These are phyloP conservation scores for Neurospora sp. DNA, from an alignment of 2,329 filamentous ascomycete genomes.

Conservation along the genomic window DNA sequence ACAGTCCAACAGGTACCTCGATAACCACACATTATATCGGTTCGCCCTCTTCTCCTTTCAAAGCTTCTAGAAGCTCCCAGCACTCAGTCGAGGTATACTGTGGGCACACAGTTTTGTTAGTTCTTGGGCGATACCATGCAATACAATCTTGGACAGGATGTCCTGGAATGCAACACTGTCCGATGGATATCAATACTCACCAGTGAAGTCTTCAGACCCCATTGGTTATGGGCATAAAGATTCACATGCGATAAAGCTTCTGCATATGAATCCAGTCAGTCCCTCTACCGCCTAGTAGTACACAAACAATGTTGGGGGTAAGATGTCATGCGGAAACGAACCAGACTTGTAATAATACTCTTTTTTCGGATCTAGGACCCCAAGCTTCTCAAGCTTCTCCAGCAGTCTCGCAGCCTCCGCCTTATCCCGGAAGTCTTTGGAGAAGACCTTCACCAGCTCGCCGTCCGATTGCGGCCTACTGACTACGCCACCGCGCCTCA, in stretches of 20 bases:
- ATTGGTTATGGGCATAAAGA: not conserved
- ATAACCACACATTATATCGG: not conserved
- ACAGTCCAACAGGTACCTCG: not conserved
- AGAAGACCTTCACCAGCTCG: constrained; percentile 65
- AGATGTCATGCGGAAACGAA: constrained; percentile 24
- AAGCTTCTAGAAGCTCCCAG: not conserved
- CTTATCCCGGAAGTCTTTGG: constrained; percentile 59
- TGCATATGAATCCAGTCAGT: not conserved
- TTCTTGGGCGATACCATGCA: not conserved
- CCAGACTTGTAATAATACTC: constrained; percentile 72
- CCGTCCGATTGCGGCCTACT: constrained; percentile 27
- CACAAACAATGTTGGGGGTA: not conserved
- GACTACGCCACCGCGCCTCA: constrained; percentile 40
- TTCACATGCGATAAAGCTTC: not conserved
- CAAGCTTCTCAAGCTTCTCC: constrained; percentile 48
- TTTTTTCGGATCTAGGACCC: constrained; percentile 40
- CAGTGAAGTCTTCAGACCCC: not conserved
- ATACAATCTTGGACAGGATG: not conserved
- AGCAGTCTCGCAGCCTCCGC: constrained; percentile 62
- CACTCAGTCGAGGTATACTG: not conserved
- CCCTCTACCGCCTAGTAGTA: not conserved
- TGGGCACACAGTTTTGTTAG: not conserved
- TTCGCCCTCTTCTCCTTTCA: not conserved
- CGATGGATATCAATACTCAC: not conserved
- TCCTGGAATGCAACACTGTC: not conserved